phyloP scores from a whole-genome alignment of 2,329 filamentous ascomycete species.

The Pseudogymnoascus sp. region DNA sequence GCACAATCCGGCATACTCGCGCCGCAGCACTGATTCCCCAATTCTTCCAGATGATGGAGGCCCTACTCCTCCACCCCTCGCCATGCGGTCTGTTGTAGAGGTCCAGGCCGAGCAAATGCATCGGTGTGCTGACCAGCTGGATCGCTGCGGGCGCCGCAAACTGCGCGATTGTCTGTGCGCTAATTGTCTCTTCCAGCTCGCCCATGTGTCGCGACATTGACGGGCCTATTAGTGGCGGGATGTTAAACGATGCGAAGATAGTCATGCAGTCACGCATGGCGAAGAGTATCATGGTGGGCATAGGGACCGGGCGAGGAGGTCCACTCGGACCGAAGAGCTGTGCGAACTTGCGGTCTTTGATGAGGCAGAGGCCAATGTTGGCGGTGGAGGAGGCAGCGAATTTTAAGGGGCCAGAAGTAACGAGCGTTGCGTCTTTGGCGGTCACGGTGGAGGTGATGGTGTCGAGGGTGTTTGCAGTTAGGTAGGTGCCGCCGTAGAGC shows the following conservation, averaged over 20 bases:
- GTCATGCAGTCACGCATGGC: conserved; percentile 77
- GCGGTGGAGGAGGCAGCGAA: conserved; percentile 74
- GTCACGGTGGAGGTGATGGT: conserved; percentile 62
- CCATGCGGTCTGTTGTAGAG: conserved; percentile 59
- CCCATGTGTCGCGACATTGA: conserved; percentile 49
- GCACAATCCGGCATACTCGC: conserved; percentile 75
- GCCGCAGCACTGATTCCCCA: conserved; percentile 69
- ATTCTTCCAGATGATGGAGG: conserved; percentile 60
- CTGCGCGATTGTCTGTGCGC: conserved; percentile 62
- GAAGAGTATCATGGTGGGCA: conserved; percentile 71
- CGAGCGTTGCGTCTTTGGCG: conserved; percentile 48
- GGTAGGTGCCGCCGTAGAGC: conserved; percentile 83
- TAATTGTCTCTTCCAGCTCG: conserved; percentile 42
- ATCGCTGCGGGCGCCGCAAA: conserved; percentile 73
- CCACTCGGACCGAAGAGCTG: conserved; percentile 66
- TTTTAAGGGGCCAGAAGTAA: conserved; percentile 70
- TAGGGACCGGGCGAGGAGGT: conserved; percentile 52
- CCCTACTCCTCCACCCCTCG: conserved; percentile 50
- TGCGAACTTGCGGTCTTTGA: conserved; percentile 84
- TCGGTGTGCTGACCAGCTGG: conserved; percentile 72
- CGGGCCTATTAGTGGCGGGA: conserved; percentile 72
- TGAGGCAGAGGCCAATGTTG: conserved; percentile 79
- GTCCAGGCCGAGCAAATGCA: conserved; percentile 80
- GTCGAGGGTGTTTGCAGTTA: conserved; percentile 82
- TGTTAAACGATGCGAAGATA: conserved; percentile 87